Conservation (phyloP, 164 flowering plant genomes). For the Tetracentron sinense region DNA sequence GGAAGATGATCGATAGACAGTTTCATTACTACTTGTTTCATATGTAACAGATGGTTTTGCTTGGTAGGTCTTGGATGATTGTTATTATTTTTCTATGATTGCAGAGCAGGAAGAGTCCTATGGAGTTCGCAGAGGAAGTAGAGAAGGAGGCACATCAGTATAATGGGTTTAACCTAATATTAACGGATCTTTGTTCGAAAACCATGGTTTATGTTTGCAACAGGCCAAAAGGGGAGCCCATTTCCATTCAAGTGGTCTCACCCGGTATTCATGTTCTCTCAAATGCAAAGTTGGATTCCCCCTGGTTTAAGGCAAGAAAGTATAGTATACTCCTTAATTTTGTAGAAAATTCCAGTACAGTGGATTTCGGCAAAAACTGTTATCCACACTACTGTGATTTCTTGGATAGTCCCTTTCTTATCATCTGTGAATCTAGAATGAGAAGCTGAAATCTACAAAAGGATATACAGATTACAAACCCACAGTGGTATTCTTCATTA, state of each 20-base stretch:
- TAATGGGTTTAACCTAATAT: conserved; percentile 56
- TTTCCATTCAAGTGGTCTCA: conserved; percentile 29
- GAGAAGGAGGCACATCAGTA: conserved; percentile 38
- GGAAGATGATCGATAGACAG: too few species aligned
- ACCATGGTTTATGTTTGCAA: conserved; percentile 56
- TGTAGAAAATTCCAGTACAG: too few species aligned
- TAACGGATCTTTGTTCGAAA: conserved; percentile 40
- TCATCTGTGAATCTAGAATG: too few species aligned
- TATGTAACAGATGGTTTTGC: conserved; percentile 12
- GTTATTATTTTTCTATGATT: background rate
- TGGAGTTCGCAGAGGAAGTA: conserved; percentile 51
- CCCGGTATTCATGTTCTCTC: conserved; percentile 63
- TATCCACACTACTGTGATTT: too few species aligned
- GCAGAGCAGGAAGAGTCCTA: conserved; percentile 45
- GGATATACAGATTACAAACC: too few species aligned
- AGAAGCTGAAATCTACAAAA: too few species aligned
- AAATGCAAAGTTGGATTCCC: conserved; percentile 56
- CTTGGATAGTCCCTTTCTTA: too few species aligned
- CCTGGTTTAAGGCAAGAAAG: conserved; percentile 74
- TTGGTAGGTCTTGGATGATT: background rate
- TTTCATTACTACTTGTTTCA: too few species aligned
- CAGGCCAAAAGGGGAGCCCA: conserved; percentile 28
- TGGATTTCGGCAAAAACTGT: too few species aligned
- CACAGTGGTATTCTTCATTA: too few species aligned
- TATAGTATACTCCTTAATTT: too few species aligned